phyloP scores from a whole-genome alignment of 257 asterid genomes.

The Solanum chaucha region DNA sequence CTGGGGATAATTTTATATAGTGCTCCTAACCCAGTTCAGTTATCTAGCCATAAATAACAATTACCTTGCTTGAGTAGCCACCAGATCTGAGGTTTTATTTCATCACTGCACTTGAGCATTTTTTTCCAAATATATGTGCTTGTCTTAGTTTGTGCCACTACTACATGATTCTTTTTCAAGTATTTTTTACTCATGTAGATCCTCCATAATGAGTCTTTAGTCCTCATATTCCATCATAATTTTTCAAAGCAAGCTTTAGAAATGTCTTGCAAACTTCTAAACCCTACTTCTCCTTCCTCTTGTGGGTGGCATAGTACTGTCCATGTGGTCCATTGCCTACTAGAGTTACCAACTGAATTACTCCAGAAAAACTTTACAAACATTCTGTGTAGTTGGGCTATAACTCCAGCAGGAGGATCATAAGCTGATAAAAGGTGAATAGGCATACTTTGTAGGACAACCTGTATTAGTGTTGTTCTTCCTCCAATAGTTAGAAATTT shows the following conservation, averaged over 20 bases:
- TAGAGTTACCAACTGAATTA: too few relatives aligned
- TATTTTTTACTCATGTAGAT: background rate
- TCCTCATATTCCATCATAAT: background rate
- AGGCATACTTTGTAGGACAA: background rate
- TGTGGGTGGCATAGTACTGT: background rate
- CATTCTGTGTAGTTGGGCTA: background rate
- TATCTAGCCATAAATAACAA: too few relatives aligned
- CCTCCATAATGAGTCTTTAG: background rate
- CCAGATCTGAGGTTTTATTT: too few relatives aligned
- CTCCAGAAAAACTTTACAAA: too few relatives aligned
- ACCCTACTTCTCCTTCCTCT: too few relatives aligned
- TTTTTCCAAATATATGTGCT: background rate
- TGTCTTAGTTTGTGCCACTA: background rate
- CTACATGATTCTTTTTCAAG: background rate
- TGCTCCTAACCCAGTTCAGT: background rate
- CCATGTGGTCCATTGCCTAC: background rate
- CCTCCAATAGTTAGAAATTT: background rate
- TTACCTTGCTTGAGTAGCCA: background rate
- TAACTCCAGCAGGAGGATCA: too few relatives aligned
- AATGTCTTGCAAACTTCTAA: too few relatives aligned
- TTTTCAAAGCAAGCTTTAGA: too few relatives aligned
- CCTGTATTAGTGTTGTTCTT: background rate
- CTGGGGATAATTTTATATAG: background rate
- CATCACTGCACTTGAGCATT: too few relatives aligned
- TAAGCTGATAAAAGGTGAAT: background rate